phyloP scores from a whole-genome alignment of 169 alveolate species.

The Plasmodium malariae region DNA sequence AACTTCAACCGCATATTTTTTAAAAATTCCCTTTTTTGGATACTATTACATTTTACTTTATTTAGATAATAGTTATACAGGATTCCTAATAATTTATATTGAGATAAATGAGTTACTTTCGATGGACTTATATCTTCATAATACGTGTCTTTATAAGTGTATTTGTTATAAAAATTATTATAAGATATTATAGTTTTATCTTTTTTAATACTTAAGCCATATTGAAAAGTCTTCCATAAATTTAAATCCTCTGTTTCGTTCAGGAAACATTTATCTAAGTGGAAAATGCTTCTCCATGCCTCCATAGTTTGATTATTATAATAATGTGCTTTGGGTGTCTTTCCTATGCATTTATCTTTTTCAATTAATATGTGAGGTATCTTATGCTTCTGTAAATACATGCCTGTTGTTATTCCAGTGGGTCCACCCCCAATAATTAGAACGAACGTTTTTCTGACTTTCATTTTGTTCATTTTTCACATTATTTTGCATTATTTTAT shows the following conservation, averaged over 20 bases:
- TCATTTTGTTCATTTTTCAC: constrained; percentile 9
- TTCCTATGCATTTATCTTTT: constrained; percentile 77
- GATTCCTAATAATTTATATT: constrained; percentile 85
- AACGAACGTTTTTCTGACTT: constrained; percentile 81
- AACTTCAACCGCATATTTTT: constrained; percentile 67
- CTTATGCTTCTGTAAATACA: constrained; percentile 87
- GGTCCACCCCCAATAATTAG: constrained; percentile 96
- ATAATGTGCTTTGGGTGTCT: constrained; percentile 94
- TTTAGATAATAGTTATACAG: constrained; percentile 76
- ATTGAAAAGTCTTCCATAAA: constrained; percentile 77
- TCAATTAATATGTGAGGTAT: constrained; percentile 91
- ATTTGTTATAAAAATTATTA: constrained; percentile 51
- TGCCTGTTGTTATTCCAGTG: constrained; percentile 92
- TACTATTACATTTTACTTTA: constrained; percentile 67
- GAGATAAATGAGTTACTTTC: constrained; percentile 88
- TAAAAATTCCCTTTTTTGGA: constrained; percentile 47
- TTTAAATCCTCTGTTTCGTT: constrained; percentile 72
- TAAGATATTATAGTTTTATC: constrained; percentile 7
- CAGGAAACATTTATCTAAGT: constrained; percentile 79
- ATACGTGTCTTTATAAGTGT: constrained; percentile 83
- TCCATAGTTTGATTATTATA: constrained; percentile 94
- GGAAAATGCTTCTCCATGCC: constrained; percentile 65
- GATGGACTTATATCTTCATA: constrained; percentile 88
- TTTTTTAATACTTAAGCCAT: constrained; percentile 73
- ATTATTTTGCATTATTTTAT: no score